phyloP scores from a whole-genome alignment of 78 protist species.

The Dictyostelium brefeldianum region DNA sequence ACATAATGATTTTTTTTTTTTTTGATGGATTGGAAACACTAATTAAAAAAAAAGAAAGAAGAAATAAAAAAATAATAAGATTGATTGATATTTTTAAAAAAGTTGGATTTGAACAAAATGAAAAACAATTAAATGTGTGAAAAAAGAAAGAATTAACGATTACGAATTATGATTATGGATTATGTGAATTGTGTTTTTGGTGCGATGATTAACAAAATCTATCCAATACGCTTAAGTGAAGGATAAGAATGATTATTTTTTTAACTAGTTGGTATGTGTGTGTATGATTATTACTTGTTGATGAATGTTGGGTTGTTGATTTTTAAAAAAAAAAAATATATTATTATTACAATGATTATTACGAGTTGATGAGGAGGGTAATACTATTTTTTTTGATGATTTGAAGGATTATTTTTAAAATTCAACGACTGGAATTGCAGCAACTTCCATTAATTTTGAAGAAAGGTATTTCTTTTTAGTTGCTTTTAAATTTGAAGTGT shows the following conservation, averaged over 20 bases:
- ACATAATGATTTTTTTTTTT: too few relatives aligned
- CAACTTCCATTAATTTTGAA: conserved; percentile 63
- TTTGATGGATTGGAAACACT: too few relatives aligned
- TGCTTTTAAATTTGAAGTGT: conserved; percentile 48
- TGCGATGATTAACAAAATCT: not conserved
- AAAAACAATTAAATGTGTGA: too few relatives aligned
- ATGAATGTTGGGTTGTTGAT: not conserved
- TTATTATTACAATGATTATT: not conserved
- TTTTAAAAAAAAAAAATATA: not conserved
- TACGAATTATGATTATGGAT: too few relatives aligned
- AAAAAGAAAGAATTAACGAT: too few relatives aligned
- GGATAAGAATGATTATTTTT: not conserved
- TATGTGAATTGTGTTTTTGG: not conserved
- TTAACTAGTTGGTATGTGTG: not conserved
- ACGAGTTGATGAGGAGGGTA: not conserved
- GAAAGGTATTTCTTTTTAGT: conserved; percentile 79
- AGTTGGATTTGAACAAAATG: too few relatives aligned
- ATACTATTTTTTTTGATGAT: not conserved
- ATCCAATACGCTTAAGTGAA: conserved; percentile 21
- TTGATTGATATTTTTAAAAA: too few relatives aligned
- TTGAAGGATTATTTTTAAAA: conserved; percentile 26
- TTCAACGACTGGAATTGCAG: conserved; percentile 73
- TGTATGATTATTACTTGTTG: not conserved
- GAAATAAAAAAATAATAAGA: too few relatives aligned
- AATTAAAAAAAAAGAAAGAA: too few relatives aligned